Base-by-base conservation (phyloP, 305 asterid genomes). In the Fraxinus albicans region DNA sequence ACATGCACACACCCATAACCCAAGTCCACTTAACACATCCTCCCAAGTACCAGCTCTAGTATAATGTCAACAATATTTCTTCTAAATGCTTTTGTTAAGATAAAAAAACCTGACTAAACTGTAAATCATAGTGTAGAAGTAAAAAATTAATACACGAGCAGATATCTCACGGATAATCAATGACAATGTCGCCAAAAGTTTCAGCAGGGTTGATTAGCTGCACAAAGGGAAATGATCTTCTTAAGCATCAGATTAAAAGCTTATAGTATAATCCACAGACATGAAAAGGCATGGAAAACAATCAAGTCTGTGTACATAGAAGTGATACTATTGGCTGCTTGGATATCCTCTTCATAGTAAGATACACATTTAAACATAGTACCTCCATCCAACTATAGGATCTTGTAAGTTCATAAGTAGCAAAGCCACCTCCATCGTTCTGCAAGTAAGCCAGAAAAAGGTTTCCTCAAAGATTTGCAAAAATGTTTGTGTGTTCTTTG, bases 381-480 rank as follows among this genome's bases (percentile, higher is more conserved):
- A 96, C 99, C 98, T 96, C 99, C 88, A 96, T 86, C 99, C 98
- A 96, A 78, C 95, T 89, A 90, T 94, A 96, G 83, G 99, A 94
- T 88, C 99, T 92, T 81, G 99, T 90, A 84, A 96, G 94, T 87
- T 96, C 99, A 90, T 96, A 94, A 23, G 98, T 87, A 79, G 99
- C 99, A 84, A 92, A 90, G 60, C 99, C 98, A 40, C 99, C 99
- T 77, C 65, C 89, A 13, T 60, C 75, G 83, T 95, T 95, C 98
- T 93, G 97, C 82, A 86, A 86, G 79, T 77, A 83, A 79, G 84
- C 77, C 87, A 87, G 80, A 83, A 77, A 88, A 88, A 73, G 69
- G 70, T 9, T 33, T 40, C 36, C 25, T 79, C 63, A 83, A 73
- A 88, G 40, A 76, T 58, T 83, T 44, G 82, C 73, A 9, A 76